A percentile compares a stretch with the other conserved stretches of the same genome.
Evolutionary conservation across 2,329 filamentous ascomycete species (phyloP).

Genomic region (Cladosporium sp.): DNA sequence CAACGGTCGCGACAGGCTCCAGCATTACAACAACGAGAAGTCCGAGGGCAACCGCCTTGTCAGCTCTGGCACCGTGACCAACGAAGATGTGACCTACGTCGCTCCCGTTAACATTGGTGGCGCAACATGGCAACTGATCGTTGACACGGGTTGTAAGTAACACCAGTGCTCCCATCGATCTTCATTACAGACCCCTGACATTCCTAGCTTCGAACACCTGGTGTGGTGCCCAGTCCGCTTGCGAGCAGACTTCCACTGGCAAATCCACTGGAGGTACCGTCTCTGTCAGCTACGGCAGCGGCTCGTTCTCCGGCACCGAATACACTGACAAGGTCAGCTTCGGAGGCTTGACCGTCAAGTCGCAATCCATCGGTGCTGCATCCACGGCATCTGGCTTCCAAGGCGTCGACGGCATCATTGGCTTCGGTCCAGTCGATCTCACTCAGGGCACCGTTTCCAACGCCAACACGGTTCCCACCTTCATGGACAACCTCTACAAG

Average conservation of each 20-base stretch:
- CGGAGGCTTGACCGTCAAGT: conserved; percentile 22
- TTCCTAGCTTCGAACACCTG: conserved; percentile 25
- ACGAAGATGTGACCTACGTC: conserved; percentile 25
- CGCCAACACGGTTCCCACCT: conserved; percentile 25
- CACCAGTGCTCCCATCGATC: not conserved
- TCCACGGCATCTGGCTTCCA: conserved; percentile 20
- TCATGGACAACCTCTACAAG: conserved; percentile 27
- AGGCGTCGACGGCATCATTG: conserved; percentile 25
- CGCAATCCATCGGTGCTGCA: conserved; percentile 24
- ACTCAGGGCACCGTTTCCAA: conserved; percentile 25
- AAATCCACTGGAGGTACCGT: conserved; percentile 22
- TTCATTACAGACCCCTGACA: conserved; percentile 9
- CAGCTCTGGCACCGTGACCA: conserved; percentile 24
- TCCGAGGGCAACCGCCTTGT: conserved; percentile 2
- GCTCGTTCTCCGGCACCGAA: conserved; percentile 25
- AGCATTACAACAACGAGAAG: conserved; percentile 20
- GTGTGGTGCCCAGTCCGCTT: conserved; percentile 25
- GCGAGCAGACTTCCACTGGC: conserved; percentile 24
- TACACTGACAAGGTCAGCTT: conserved; percentile 24
- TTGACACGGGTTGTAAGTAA: conserved; percentile 26
- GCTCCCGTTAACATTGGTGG: conserved; percentile 24
- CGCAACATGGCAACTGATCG: conserved; percentile 23
- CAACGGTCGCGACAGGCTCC: conserved; percentile 20
- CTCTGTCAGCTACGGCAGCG: conserved; percentile 24
- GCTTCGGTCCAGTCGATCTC: conserved; percentile 24